Evolutionary conservation across 2,329 filamentous ascomycete genomes (phyloP).

Genomic region (Bisporella sp.): DNA sequence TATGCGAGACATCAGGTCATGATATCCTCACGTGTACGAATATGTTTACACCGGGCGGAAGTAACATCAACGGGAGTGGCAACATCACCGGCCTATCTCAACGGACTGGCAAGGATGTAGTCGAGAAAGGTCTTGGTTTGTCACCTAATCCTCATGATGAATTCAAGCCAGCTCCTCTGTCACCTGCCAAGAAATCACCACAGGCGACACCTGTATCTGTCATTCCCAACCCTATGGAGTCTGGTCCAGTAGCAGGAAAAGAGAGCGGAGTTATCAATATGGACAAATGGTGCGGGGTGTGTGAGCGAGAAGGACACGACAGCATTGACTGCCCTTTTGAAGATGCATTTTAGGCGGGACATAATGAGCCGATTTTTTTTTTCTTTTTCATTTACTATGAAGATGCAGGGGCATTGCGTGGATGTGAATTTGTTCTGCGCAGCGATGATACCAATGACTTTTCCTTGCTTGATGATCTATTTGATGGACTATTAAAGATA

Average conservation of each 20-base stretch:
- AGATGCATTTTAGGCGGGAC: constrained; percentile 54
- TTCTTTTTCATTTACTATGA: not conserved
- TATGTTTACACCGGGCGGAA: constrained; percentile 52
- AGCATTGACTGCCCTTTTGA: constrained; percentile 94
- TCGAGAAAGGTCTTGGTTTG: constrained; percentile 34
- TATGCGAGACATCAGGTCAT: constrained; percentile 86
- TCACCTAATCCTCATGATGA: constrained; percentile 34
- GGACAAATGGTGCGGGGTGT: constrained; percentile 93
- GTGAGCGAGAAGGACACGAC: constrained; percentile 92
- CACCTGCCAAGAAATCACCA: constrained; percentile 40
- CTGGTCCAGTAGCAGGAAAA: constrained; percentile 68
- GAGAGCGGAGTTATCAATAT: constrained; percentile 71
- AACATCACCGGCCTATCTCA: constrained; percentile 6
- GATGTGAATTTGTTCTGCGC: constrained; percentile 9
- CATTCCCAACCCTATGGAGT: constrained; percentile 56
- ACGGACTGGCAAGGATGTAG: constrained; percentile 31
- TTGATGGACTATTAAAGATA: not conserved
- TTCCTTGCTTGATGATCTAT: constrained; percentile 1
- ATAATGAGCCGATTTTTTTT: constrained; percentile 1
- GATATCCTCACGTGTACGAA: constrained; percentile 92
- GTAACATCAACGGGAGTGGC: constrained; percentile 6
- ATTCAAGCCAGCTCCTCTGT: constrained; percentile 47
- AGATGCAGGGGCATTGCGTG: constrained; percentile 13
- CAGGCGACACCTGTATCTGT: constrained; percentile 37
- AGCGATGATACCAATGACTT: constrained; percentile 24